Conservation (phyloP, 192 early-diverging fungal species). For the Linnemannia elongata region DNA sequence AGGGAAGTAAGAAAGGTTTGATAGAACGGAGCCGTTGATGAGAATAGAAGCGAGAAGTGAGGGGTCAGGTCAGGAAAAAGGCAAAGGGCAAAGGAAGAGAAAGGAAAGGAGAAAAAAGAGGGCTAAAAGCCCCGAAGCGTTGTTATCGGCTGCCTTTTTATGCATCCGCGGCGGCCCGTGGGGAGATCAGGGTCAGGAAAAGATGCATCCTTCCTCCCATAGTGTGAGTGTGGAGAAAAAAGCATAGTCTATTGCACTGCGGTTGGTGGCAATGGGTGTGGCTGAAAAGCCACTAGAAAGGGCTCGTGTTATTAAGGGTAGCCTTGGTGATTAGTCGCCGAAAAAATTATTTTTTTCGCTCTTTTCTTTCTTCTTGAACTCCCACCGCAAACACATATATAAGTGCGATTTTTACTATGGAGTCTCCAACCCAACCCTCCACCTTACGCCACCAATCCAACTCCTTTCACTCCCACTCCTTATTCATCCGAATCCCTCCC, state of each 20-base stretch:
- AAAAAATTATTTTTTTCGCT: neutral
- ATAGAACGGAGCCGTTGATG: neutral
- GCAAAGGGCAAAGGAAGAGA: neutral
- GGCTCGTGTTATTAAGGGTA: neutral
- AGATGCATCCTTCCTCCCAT: no score
- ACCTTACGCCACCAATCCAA: constrained; percentile 18
- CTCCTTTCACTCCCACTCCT: neutral
- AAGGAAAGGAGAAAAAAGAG: neutral
- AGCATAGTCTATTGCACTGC: neutral
- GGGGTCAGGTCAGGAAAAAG: neutral
- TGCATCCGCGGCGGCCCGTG: neutral
- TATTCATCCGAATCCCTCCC: neutral
- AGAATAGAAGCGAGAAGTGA: neutral
- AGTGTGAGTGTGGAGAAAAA: neutral
- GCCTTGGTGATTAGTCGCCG: neutral
- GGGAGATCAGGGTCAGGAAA: neutral
- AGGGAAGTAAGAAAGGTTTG: neutral
- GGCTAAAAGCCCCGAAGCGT: neutral
- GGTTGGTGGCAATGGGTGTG: no score
- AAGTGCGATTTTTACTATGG: neutral
- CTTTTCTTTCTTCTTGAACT: neutral
- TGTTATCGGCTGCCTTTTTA: neutral
- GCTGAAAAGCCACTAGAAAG: neutral
- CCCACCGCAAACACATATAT: neutral
- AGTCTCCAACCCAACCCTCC: neutral